Evolutionary conservation across 2,329 filamentous ascomycete genomes (phyloP).

Genomic region (Chaetoscypha palmicola): DNA sequence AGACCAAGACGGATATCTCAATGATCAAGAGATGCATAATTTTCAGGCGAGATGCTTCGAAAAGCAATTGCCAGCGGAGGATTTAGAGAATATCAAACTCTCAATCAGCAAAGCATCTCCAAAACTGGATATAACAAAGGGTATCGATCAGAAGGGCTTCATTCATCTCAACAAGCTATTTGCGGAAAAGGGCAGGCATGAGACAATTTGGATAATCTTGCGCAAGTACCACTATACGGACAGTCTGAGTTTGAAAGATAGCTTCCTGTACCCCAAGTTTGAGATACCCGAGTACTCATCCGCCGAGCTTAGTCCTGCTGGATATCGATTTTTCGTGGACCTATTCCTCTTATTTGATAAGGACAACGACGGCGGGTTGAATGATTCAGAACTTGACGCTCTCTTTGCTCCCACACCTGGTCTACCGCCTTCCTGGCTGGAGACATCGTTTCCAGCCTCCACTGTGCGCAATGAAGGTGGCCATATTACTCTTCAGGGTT

Average conservation of each 20-base stretch:
- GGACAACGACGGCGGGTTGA: constrained; percentile 93
- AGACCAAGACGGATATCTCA: constrained; percentile 89
- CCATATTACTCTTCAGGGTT: constrained; percentile 91
- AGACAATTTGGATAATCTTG: constrained; percentile 97
- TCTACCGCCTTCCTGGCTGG: constrained; percentile 76
- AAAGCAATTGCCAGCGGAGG: constrained; percentile 71
- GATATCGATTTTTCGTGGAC: constrained; percentile 96
- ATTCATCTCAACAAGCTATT: constrained; percentile 91
- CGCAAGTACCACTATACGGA: constrained; percentile 95
- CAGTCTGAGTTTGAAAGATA: constrained; percentile 84
- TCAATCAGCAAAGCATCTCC: constrained; percentile 68
- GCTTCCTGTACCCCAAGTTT: constrained; percentile 85
- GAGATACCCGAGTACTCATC: constrained; percentile 90
- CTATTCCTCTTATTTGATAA: constrained; percentile 92
- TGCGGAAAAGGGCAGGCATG: constrained; percentile 92
- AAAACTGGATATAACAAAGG: constrained; percentile 54
- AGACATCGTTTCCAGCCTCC: constrained; percentile 83
- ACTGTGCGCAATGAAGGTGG: constrained; percentile 94
- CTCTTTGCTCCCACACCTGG: constrained; percentile 92
- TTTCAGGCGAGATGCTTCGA: constrained; percentile 93
- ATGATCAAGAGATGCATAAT: constrained; percentile 80
- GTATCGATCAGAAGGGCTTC: constrained; percentile 78
- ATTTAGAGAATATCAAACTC: constrained; percentile 84
- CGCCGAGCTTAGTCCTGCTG: constrained; percentile 85
- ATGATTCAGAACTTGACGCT: constrained; percentile 74